phyloP scores from a whole-genome alignment of 176 grass and related monocot genomes.

The Zoysia japonica region DNA sequence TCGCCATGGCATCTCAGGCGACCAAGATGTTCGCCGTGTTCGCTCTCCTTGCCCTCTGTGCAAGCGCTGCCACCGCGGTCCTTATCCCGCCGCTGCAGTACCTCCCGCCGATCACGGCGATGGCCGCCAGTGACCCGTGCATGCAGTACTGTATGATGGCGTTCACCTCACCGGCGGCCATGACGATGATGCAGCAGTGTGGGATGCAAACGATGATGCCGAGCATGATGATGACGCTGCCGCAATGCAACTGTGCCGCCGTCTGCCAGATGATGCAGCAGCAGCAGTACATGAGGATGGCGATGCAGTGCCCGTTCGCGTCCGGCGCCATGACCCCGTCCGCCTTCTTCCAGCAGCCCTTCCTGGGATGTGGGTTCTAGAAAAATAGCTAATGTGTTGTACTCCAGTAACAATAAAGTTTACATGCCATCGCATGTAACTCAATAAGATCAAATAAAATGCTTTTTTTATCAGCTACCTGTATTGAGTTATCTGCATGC shows the following conservation, averaged over 20 bases:
- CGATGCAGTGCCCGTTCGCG: background rate
- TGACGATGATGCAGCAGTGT: background rate
- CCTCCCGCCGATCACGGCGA: background rate
- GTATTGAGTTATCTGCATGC: no score
- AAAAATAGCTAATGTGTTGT: no score
- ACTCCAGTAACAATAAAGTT: no score
- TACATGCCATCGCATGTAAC: background rate
- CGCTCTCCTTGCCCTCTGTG: background rate
- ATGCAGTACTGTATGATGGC: no score
- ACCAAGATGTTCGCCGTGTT: slow-evolving; percentile 5
- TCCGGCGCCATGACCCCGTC: background rate
- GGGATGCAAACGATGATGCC: no score
- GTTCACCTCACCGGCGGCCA: no score
- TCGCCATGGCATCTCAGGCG: background rate
- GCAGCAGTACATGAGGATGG: no score
- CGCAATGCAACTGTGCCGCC: background rate
- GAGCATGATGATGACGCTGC: background rate
- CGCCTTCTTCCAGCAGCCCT: no score
- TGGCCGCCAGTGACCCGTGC: background rate
- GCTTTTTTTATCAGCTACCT: no score
- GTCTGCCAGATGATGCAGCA: background rate
- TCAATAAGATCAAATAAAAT: no score
- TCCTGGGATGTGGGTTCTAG: background rate
- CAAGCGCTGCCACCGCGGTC: no score
- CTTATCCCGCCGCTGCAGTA: no score